A percentile compares a stretch with the other conserved stretches of the same genome.
Conservation (phyloP, 257 asterid genomes). For the Knoxia roxburghii region DNA sequence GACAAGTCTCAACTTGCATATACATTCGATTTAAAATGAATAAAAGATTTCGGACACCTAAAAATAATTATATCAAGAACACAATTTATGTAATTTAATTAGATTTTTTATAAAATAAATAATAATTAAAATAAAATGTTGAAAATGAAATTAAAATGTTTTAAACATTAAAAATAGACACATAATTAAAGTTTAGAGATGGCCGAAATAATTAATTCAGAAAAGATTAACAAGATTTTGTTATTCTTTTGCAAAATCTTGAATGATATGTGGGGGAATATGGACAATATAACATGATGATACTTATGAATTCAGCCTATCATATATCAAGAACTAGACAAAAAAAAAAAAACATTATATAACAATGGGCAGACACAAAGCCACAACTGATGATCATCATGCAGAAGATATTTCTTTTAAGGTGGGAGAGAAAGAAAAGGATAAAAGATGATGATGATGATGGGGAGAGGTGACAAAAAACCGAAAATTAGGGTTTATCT, state of each 20-base stretch:
- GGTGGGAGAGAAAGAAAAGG: constrained; percentile 6
- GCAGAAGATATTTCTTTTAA: background rate
- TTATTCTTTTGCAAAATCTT: background rate
- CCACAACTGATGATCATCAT: background rate
- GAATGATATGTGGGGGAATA: background rate
- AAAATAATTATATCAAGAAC: too few relatives aligned
- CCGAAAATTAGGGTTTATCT: constrained; percentile 21
- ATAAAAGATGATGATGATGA: constrained; percentile 24
- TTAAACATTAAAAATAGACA: too few relatives aligned
- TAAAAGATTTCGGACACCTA: too few relatives aligned
- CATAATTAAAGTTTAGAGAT: too few relatives aligned
- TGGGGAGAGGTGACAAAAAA: constrained; percentile 18
- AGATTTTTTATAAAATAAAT: too few relatives aligned
- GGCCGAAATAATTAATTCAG: too few relatives aligned
- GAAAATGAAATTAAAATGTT: too few relatives aligned
- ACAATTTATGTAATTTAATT: too few relatives aligned
- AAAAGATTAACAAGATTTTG: background rate
- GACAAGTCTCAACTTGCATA: too few relatives aligned
- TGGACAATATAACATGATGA: background rate
- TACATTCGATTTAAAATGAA: too few relatives aligned
- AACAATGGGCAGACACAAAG: background rate
- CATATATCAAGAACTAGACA: background rate
- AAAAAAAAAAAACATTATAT: background rate
- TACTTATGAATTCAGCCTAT: background rate
- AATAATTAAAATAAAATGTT: too few relatives aligned